phyloP scores from a whole-genome alignment of 257 asterid genomes.

The Lycium ferocissimum region DNA sequence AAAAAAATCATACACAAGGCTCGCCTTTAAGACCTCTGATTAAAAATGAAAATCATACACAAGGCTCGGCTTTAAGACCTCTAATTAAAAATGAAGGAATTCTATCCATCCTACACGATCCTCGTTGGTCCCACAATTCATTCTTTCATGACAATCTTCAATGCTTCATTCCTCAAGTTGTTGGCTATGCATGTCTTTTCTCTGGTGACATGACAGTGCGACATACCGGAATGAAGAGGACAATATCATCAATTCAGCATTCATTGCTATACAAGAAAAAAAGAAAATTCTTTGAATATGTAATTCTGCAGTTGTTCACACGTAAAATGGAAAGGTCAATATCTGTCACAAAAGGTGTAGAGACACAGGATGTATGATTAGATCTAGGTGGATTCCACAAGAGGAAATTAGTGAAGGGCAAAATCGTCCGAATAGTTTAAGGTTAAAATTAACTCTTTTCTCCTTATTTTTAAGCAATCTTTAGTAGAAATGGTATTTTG shows the following conservation, averaged over 20 bases:
- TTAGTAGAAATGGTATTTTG: no score
- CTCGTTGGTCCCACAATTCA: not conserved
- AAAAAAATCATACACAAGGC: no score
- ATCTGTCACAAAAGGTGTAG: not conserved
- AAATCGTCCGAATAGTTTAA: no score
- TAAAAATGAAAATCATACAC: no score
- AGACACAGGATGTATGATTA: not conserved
- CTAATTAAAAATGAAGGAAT: not conserved
- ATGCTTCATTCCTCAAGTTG: not conserved
- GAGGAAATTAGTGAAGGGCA: not conserved
- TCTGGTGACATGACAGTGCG: not conserved
- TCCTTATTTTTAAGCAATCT: no score
- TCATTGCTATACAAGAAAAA: not conserved
- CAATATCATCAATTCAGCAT: slow-evolving; percentile 18
- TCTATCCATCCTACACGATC: not conserved
- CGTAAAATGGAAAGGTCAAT: not conserved
- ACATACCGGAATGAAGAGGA: not conserved
- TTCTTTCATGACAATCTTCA: not conserved
- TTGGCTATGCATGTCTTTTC: not conserved
- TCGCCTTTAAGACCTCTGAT: no score
- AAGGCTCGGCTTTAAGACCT: no score
- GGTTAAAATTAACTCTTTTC: no score
- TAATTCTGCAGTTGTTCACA: not conserved
- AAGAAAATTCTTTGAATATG: slow-evolving; percentile 12
- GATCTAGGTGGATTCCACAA: not conserved